Base-by-base conservation (phyloP, 2,329 filamentous ascomycete genomes). In the Falciphora oryzae region DNA sequence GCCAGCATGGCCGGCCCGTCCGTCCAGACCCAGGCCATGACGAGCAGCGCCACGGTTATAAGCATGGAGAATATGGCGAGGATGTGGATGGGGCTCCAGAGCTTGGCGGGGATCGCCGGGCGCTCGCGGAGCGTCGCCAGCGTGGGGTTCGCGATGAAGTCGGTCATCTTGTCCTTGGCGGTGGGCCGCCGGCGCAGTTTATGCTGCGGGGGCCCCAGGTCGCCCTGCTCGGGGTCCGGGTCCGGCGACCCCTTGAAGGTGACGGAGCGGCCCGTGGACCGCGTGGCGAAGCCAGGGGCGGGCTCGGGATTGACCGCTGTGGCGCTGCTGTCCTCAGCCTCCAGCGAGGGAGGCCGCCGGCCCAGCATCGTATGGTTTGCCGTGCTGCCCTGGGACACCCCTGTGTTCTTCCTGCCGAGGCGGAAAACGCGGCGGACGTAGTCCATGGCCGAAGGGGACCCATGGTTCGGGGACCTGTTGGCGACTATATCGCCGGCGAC, bases 1-100 rank as follows among this genome's bases (percentile, higher is more conserved):
- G 85, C 82, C 22, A 84, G 60, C 25, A 81, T 77, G 25, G 83
- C 83, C 1, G 81, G 80, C 10, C 81, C 83, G 68, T 85, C 83
- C 25, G 77, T 65, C 66, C 80, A 77, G 16, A 75, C 53, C 3
- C 74, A 70, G 0, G 81, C 80, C 61, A 75, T 75, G 0, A 74
- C 71, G 31, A 86, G 74, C 35, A 85, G 79, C n/a, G 74, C 76
- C 57, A 79, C 71, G 7, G 82, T 83, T 28, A 84, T 71, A 4
- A 83, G 62, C 59, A 77, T 80, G 0, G 85, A 87, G 56, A 83
- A 71, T 18, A 84, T 68, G 2, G 81, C 79, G 13, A 88, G 75
- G 18, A 85, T 70, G 66, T 85, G 82, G 2, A 87, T 73, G 6
- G 84, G 83, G 3, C 83, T 85, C 66, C 77, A 79, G 57, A 78